Evolutionary conservation across 257 asterid species (phyloP).

Genomic region (Paulownia fortunei): DNA sequence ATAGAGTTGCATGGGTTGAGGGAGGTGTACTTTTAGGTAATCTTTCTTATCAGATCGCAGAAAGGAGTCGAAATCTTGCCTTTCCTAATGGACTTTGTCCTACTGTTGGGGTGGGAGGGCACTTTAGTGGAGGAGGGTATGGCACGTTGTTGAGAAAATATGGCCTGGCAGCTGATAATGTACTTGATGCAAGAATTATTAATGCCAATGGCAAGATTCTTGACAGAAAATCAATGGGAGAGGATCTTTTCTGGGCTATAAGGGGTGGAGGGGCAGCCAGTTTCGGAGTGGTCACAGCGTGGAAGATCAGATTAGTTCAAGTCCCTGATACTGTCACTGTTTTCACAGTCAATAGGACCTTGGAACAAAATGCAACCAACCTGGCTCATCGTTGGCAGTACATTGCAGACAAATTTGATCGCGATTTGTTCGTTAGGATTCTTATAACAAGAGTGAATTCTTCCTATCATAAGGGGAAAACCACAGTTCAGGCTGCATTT

Average conservation of each 20-base stretch:
- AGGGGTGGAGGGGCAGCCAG: conserved; percentile 60
- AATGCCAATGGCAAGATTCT: conserved; percentile 38
- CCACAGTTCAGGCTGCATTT: conserved; percentile 44
- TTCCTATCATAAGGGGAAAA: background rate
- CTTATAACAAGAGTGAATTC: conserved; percentile 23
- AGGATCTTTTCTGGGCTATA: conserved; percentile 59
- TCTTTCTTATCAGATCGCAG: conserved; percentile 34
- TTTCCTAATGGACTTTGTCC: conserved; percentile 53
- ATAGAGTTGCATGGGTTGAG: conserved; percentile 41
- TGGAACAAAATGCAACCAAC: conserved; percentile 46
- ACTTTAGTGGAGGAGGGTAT: conserved; percentile 57
- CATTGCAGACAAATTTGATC: conserved; percentile 32
- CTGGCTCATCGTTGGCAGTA: conserved; percentile 48
- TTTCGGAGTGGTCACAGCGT: conserved; percentile 47
- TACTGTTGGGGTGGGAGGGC: conserved; percentile 57
- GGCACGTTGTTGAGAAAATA: conserved; percentile 46
- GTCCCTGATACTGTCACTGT: conserved; percentile 49
- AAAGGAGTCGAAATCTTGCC: conserved; percentile 36
- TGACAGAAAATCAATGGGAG: conserved; percentile 55
- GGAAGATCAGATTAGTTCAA: conserved; percentile 42
- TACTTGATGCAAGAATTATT: conserved; percentile 45
- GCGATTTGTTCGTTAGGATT: conserved; percentile 37
- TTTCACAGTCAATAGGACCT: conserved; percentile 39
- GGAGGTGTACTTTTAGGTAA: conserved; percentile 50
- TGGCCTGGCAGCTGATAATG: conserved; percentile 51